Conservation (phyloP, 2,329 filamentous ascomycete genomes). For the Calonectria ilicicola region DNA sequence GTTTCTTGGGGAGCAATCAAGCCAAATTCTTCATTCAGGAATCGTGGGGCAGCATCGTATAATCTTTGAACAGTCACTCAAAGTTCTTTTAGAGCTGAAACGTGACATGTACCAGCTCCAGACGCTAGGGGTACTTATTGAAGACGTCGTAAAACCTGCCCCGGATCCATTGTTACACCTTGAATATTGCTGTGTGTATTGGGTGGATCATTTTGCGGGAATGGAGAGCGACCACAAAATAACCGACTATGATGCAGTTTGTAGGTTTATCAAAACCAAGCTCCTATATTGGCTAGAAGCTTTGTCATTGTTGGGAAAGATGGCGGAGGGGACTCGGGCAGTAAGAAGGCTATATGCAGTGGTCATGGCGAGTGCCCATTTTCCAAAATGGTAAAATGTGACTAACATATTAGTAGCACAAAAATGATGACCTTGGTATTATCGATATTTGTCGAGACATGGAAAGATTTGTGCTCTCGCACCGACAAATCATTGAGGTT, state of each 20-base stretch:
- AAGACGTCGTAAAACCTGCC: constrained; percentile 15
- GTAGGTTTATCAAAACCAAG: neutral
- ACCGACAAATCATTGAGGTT: neutral
- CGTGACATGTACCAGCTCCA: constrained; percentile 51
- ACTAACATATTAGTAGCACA: neutral
- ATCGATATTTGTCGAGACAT: neutral
- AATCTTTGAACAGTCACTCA: constrained; percentile 51
- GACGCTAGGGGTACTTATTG: constrained; percentile 19
- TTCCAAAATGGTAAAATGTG: neutral
- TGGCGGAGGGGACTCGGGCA: neutral
- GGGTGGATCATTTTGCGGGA: constrained; percentile 30
- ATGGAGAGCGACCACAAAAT: neutral
- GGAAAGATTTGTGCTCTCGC: neutral
- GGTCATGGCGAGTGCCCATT: neutral
- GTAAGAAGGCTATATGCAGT: neutral
- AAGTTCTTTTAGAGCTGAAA: constrained; percentile 43
- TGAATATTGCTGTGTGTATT: constrained; percentile 37
- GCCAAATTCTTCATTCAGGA: constrained; percentile 46
- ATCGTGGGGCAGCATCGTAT: constrained; percentile 39
- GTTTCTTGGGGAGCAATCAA: constrained; percentile 46
- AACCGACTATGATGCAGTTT: neutral
- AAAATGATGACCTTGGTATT: neutral
- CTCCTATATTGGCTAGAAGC: constrained; percentile 57
- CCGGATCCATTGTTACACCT: constrained; percentile 25
- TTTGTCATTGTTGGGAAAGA: constrained; percentile 48